Conservation (phyloP, 2,329 filamentous ascomycete genomes). For the Pseudogymnoascus sp. region DNA sequence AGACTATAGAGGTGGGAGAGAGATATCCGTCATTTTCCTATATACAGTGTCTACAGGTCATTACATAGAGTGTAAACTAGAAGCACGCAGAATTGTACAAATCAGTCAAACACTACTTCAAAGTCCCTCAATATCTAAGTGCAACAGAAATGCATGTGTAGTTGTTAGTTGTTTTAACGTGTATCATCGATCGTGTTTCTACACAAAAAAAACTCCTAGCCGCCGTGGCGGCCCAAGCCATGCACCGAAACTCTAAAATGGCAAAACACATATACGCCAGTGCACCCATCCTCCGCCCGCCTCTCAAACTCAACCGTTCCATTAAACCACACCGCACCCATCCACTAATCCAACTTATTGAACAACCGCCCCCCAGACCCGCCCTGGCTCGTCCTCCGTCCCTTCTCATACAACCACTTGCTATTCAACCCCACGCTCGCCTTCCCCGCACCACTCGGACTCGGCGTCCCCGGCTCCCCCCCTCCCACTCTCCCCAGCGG, state of each 20-base stretch:
- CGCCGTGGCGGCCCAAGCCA: not conserved
- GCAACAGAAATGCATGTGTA: not conserved
- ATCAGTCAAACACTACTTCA: not conserved
- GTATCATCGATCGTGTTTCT: not conserved
- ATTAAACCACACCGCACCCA: not conserved
- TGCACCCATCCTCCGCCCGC: not conserved
- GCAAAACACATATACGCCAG: not conserved
- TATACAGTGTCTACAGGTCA: not conserved
- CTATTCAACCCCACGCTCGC: constrained; percentile 74
- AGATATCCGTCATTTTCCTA: not conserved
- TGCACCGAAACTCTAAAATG: not conserved
- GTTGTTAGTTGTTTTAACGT: not conserved
- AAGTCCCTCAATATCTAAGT: not conserved
- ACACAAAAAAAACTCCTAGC: not conserved
- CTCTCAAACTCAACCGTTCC: not conserved
- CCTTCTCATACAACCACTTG: constrained; percentile 91
- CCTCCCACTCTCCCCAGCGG: constrained; percentile 34
- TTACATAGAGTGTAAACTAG: constrained; percentile 7
- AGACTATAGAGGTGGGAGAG: not conserved
- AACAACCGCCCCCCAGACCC: constrained; percentile 19
- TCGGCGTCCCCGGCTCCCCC: constrained; percentile 58
- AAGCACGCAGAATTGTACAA: not conserved
- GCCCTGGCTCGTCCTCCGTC: constrained; percentile 39
- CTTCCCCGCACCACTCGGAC: constrained; percentile 55
- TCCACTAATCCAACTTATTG: constrained; percentile 6